These are phyloP conservation scores for Fusarium praegraminearum DNA, from an alignment of 2,329 filamentous ascomycete genomes.

Conservation along the genomic window DNA sequence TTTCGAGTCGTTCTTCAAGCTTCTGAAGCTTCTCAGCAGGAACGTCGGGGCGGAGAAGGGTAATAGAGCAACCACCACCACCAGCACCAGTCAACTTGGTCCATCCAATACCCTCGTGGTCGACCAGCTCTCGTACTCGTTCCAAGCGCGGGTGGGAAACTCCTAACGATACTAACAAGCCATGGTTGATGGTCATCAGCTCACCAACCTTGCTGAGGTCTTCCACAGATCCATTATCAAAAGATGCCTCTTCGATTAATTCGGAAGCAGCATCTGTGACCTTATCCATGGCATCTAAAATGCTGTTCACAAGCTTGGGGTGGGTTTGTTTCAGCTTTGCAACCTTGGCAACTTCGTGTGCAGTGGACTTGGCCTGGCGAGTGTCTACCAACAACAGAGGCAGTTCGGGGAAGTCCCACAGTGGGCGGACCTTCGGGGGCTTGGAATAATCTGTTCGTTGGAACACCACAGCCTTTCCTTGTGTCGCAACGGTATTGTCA, in stretches of 20 bases:
- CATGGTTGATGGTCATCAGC: constrained; percentile 93
- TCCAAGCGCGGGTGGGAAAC: constrained; percentile 96
- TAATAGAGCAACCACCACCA: constrained; percentile 95
- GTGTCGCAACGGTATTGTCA: constrained; percentile 94
- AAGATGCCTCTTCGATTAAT: constrained; percentile 70
- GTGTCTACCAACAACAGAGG: constrained; percentile 93
- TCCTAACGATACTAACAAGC: constrained; percentile 87
- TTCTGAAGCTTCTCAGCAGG: constrained; percentile 66
- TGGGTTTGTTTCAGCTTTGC: constrained; percentile 76
- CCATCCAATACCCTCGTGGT: constrained; percentile 91
- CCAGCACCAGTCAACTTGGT: constrained; percentile 97
- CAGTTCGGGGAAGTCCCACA: constrained; percentile 92
- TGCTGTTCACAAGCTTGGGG: constrained; percentile 80
- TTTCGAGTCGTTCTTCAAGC: constrained; percentile 73
- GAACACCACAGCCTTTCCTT: constrained; percentile 95
- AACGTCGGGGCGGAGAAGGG: constrained; percentile 79
- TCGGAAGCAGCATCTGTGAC: constrained; percentile 69
- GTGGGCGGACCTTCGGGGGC: constrained; percentile 79
- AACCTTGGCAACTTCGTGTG: constrained; percentile 88
- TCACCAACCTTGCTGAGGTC: constrained; percentile 83
- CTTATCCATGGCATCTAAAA: constrained; percentile 87
- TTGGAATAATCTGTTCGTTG: constrained; percentile 81
- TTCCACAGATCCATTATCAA: constrained; percentile 72
- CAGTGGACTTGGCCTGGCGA: constrained; percentile 85
- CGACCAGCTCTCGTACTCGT: constrained; percentile 89